Percentiles rank a stretch among this genome's conserved stretches.
These are phyloP conservation scores for Paraconiothyrium sp. DNA, from an alignment of 2,329 filamentous ascomycete genomes.

Conservation along the genomic window DNA sequence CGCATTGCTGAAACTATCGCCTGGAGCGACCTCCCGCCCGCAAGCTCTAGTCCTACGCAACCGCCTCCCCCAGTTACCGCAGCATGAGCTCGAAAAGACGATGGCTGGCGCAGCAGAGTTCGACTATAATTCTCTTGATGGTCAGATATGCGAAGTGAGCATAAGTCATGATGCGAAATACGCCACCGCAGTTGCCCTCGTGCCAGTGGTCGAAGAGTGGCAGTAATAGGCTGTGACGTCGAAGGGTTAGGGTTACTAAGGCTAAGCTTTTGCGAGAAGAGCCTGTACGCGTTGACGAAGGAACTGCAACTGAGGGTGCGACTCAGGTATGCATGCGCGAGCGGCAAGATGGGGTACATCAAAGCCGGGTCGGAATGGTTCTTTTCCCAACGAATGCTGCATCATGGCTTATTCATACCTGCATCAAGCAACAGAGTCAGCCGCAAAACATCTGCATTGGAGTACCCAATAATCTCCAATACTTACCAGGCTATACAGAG, in stretches of 20 bases:
- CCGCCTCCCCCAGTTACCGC: slow-evolving; percentile 17
- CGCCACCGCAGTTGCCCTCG: slow-evolving; percentile 75
- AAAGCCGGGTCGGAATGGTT: neutral
- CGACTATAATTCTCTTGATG: slow-evolving; percentile 33
- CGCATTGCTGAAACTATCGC: slow-evolving; percentile 6
- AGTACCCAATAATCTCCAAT: neutral
- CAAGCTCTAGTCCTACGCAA: slow-evolving; percentile 39
- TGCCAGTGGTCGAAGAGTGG: slow-evolving; percentile 38
- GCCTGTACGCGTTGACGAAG: neutral
- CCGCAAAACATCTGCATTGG: neutral
- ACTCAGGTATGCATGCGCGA: neutral
- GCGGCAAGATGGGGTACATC: neutral
- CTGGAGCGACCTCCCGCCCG: slow-evolving; percentile 30
- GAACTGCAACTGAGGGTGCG: neutral
- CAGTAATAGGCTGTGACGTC: neutral
- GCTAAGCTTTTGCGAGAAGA: neutral
- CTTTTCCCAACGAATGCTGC: neutral
- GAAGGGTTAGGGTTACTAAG: neutral
- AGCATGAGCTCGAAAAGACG: neutral
- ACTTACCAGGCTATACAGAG: neutral
- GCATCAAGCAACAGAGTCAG: neutral
- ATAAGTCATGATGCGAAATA: slow-evolving; percentile 91
- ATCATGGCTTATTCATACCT: neutral
- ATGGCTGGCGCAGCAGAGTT: slow-evolving; percentile 16
- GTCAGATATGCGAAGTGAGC: slow-evolving; percentile 72